Base-by-base conservation (phyloP, 306 rosid species). In the Mucuna pruriens region DNA sequence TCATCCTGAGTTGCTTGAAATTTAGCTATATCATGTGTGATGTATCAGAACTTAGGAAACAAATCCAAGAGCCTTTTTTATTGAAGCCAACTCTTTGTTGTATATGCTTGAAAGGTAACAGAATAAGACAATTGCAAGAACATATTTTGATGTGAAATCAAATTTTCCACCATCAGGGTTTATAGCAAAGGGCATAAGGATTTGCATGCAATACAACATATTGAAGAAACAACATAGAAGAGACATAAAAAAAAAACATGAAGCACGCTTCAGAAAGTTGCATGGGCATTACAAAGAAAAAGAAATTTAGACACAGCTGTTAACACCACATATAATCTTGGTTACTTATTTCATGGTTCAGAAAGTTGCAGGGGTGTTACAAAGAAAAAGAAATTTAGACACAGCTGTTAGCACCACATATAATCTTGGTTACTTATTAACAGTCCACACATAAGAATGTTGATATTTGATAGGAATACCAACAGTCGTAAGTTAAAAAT, bases 41-140 rank as follows among this genome's bases (percentile, higher is more conserved):
- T 20, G 40, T 15, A 73, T 49, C 84, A 63, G 22, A 72, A 73
- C 40, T 29, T 17, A 65, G 31, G 13, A 25, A 73, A 74, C 22
- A 57, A 7, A n/a, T 65, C 60, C 26, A 64, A 63, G 44, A 63
- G 34, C 57, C 29, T 1, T 23, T 61, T 38, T 33, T 45, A 57
- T 2, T 51, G 63, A 31, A 61, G 33, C 62, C 65, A 60, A 29
- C 3, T 71, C 19, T 54, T 39, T 16, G 44, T 38, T 62, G 12
- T 57, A 62, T 44, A 55, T 3, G 26, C 22, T 19, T 26, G 22
- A 19, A 71, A 49, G 17, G 40, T 15, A 23, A 71, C 31, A 38
- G 9, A 36, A 58, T 15, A 25, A 20, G 44, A 74, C 68, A 26
- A 16, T 6, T 54, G 38, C 23, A 51, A 26, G 16, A 26, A 23